These are phyloP conservation scores for Rhodocollybia butyracea DNA, from an alignment of 768 basidiomycete genomes.

Conservation along the genomic window DNA sequence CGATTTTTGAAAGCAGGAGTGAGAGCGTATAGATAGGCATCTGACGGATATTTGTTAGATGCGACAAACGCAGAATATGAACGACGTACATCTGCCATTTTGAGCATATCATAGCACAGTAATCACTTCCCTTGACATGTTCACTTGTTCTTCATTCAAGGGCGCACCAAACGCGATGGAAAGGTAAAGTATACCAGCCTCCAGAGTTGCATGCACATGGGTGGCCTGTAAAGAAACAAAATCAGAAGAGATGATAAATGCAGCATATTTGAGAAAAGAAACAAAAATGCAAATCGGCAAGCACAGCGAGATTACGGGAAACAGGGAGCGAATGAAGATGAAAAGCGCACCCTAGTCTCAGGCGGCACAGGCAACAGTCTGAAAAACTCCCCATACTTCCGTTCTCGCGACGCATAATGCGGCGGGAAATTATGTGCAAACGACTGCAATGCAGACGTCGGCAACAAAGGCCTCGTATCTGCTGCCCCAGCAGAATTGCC, in stretches of 20 bases:
- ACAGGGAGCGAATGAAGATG: background rate
- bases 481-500: background rate
- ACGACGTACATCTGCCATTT: background rate
- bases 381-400: slow-evolving; percentile 2
- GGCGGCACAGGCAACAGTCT: slow-evolving; percentile 6
- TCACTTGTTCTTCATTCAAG: background rate
- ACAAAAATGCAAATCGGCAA: background rate
- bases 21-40: too few relatives aligned
- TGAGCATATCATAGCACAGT: background rate
- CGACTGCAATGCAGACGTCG: background rate
- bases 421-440: background rate
- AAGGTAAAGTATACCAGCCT: background rate
- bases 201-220: background rate
- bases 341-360: slow-evolving; percentile 7
- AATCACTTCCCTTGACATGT: background rate
- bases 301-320: background rate
- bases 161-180: background rate
- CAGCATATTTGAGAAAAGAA: background rate
- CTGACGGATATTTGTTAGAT: too few relatives aligned
- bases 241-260: background rate
- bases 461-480: background rate
- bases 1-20: background rate
- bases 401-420: background rate
- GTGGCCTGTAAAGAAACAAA: background rate
- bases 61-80: background rate